Evolutionary conservation across 495 filamentous ascomycete genomes (phyloP), one percentile per base, ranked within the genome.

Genomic region (Penicillium maclennaniae): DNA sequence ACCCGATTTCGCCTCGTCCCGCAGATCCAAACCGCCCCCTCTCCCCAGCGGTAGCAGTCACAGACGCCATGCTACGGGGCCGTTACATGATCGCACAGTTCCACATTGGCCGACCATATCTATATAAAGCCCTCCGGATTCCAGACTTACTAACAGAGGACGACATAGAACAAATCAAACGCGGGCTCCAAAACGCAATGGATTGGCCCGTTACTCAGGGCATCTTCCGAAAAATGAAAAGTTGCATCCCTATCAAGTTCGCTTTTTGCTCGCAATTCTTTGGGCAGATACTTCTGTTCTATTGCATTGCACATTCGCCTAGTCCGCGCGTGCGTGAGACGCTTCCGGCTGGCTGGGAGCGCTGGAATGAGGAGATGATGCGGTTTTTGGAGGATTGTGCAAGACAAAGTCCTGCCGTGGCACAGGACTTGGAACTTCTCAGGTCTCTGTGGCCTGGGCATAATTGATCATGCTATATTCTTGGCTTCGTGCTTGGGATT

Each of bases 211-310:
- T 77, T 3, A 62, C 69, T 1, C 63, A 67, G 20, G 74, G 74
- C 12, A 67, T 76, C 26, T 77, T 77, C 49, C 61, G 62, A n/a
- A 59, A 67, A 17, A 77, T 77, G 74, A 75, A 69, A 50, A 74
- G 71, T 44, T 77, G 74, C 40, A 75, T 77, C 36, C 74, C 74
- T 19, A 73, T 77, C 27, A 71, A 63, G 38, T 77, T 77, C 54
- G 72, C 72, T 1, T 77, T 77, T 55, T 77, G 74, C 54, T 77
- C 74, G 7, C 74, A 77, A 72, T 77, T 77, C 60, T 77, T 77
- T 51, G 74, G 74, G 27, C 74, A 77, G 49, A 59, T 77, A 10
- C 70, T 77, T 16, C 62, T 77, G 10, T 77, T 76, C 55, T 73
- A 74, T 46, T 75, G 72, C 48, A 74, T 77, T 26, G 65, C 74